Evolutionary conservation across 257 asterid species (phyloP).

Genomic region (Fraxinus cuspidata): DNA sequence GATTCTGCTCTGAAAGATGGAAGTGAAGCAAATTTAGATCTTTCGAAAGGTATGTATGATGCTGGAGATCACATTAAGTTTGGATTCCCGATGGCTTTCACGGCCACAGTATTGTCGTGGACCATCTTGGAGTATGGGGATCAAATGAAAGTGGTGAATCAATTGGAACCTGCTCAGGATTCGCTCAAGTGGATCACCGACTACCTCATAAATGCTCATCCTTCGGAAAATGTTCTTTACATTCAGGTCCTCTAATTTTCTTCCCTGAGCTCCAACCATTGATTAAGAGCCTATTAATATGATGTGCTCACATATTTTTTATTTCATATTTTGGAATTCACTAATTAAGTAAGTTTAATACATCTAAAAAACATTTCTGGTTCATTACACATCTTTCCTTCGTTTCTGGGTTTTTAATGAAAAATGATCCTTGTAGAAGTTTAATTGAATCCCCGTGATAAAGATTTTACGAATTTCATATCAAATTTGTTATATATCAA

Average conservation of each 20-base stretch:
- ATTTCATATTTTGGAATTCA: not conserved
- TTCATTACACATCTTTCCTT: not conserved
- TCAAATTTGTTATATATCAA: not conserved
- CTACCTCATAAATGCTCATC: constrained; percentile 51
- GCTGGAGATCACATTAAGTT: constrained; percentile 60
- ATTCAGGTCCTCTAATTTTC: constrained; percentile 39
- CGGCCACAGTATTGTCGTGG: constrained; percentile 58
- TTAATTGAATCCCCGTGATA: no score
- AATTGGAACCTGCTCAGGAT: constrained; percentile 45
- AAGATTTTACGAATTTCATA: not conserved
- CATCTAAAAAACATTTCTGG: not conserved
- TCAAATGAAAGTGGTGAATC: constrained; percentile 45
- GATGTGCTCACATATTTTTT: not conserved
- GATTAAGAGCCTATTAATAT: not conserved
- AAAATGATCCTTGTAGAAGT: not conserved
- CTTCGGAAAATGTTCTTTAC: constrained; percentile 40
- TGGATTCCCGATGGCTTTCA: constrained; percentile 59
- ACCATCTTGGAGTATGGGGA: constrained; percentile 56
- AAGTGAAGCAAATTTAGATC: constrained; percentile 46
- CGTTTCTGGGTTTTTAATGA: not conserved
- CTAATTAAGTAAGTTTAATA: not conserved
- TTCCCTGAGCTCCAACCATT: not conserved
- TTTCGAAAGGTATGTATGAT: constrained; percentile 55
- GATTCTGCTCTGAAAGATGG: constrained; percentile 51
- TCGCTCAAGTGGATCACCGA: constrained; percentile 58